Base-by-base conservation (phyloP, 2,329 filamentous ascomycete genomes). In the Aspergillus pseudoviridinutans region DNA sequence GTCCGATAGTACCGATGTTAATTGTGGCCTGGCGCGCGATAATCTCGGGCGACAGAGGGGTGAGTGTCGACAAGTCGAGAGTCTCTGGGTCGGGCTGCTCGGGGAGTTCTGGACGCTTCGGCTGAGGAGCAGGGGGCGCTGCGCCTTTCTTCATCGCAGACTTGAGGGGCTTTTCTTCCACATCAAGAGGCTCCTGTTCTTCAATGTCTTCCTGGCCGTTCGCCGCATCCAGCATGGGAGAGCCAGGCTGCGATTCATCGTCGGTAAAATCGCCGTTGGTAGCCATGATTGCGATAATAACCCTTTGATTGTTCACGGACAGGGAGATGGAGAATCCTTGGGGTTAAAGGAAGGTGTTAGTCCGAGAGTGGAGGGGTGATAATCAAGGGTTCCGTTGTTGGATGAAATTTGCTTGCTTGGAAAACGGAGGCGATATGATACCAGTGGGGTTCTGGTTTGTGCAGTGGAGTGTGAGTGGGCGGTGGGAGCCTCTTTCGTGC, bases 1-100 rank as follows among this genome's bases (percentile, higher is more conserved):
- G 94, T 56, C 93, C 93, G 77, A 99, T 97, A 61, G 94, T 97
- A 64, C 93, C 94, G 69, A 97, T 97, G 80, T 97, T 97, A 83
- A 97, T 97, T 56, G 94, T 99, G 56, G 94, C 94, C 84, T 99
- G 94, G 71, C 94, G 86, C 61, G 92, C 91, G 73, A 99, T 99
- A 74, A 99, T 97, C 76, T 97, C 93, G 65, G 92, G 92, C 17
- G 93, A 95, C 68, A 97, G 82, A 57, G 94, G 93, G 65, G 84
- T 91, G 68, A 99, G 82, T 54, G 79, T 85, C 65, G 85, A 84
- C 70, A 97, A 84, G 71, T 97, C 91, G 71, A 99, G 84, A 68
- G 92, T 88, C 75, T 89, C 87, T 69, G 94, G 91, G 67, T 99
- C 90, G 65, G 94, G 96, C 81, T 99, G 94, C 67, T 92, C 90